Base-by-base conservation (phyloP, 768 basidiomycete genomes). In the Ramaria rubella region DNA sequence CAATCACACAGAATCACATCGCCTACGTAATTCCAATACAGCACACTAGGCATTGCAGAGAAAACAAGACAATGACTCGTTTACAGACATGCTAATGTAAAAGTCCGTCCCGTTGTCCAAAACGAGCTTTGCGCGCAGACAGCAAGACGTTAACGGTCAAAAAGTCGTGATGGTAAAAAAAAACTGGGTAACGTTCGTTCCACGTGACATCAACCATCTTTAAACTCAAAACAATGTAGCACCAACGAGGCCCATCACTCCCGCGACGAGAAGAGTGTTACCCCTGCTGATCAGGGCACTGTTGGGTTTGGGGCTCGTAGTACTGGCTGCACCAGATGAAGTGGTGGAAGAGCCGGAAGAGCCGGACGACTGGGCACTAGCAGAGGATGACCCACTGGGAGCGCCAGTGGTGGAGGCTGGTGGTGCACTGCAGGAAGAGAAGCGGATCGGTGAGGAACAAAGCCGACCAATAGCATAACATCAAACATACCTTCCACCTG, bases 241-340 rank as follows among this genome's bases (percentile, higher is more conserved):
- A 40, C 81, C 81, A 54, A 80, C 66, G 43, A 82, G 61, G 21
- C 81, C 80, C 64, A 83, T 67, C 34, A 81, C 30, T 36, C 75
- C 75, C 46, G 77, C 79, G 24, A 81, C 61, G 15, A 79, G 77
- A 61, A 75, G 69, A 0, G 71, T 63, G 9, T 72, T 67, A 50
- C 69, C 61, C 38, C 61, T 52, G 36, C 64, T 61, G 56, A 65
- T 69, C 49, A 62, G 67, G 15, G 73, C 72, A 42, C 68, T 74
- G 42, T 67, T 70, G 51, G 59, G 58, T 24, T 55, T 60, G 40
- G 59, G 31, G 43, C n/a, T n/a, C 67, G 12, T 65, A 49, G 69
- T 59, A 21, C n/a, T 62, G 52, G 36, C 64, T 43, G 36, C 44
- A 23, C 12, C 11, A 9, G 12, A 9, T 23, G 49, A 31, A 34